Conservation (phyloP, 768 basidiomycete genomes). For the Sistotremastrum niveocremeum region DNA sequence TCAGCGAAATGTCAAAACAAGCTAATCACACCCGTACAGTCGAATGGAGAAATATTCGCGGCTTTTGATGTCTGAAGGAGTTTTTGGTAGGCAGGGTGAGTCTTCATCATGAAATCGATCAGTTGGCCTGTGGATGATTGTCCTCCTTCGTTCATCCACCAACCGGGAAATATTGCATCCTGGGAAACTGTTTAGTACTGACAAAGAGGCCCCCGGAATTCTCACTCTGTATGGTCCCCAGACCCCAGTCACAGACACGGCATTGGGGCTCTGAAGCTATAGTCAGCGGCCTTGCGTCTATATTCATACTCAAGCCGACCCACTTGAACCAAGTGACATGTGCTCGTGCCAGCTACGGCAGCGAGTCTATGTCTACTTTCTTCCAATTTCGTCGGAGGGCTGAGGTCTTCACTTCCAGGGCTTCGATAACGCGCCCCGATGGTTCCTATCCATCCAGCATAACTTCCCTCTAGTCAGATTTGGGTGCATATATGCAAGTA, state of each 20-base stretch:
- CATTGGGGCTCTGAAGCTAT: constrained; percentile 48
- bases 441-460: constrained; percentile 97
- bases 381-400: constrained; percentile 39
- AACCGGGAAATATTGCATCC: constrained; percentile 83
- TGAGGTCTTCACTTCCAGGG: constrained; percentile 7
- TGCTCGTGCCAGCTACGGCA: constrained; percentile 91
- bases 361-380: constrained; percentile 78
- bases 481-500: no score
- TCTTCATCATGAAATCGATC: constrained; percentile 89
- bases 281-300: not conserved
- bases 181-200: constrained; percentile 14
- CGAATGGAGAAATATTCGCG: constrained; percentile 25
- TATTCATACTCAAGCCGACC: constrained; percentile 4
- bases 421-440: constrained; percentile 60
- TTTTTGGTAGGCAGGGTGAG: constrained; percentile 71
- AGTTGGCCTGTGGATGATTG: constrained; percentile 97
- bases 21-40: constrained; percentile 1
- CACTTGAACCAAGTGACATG: constrained; percentile 89
- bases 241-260: constrained; percentile 80
- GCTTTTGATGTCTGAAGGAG: constrained; percentile 52
- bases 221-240: constrained; percentile 81
- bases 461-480: constrained; percentile 23
- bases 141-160: constrained; percentile 99
- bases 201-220: not conserved
- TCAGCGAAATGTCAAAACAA: not conserved